phyloP scores from a whole-genome alignment of 2,329 filamentous ascomycete species.

The Pseudocercospora ulei region DNA sequence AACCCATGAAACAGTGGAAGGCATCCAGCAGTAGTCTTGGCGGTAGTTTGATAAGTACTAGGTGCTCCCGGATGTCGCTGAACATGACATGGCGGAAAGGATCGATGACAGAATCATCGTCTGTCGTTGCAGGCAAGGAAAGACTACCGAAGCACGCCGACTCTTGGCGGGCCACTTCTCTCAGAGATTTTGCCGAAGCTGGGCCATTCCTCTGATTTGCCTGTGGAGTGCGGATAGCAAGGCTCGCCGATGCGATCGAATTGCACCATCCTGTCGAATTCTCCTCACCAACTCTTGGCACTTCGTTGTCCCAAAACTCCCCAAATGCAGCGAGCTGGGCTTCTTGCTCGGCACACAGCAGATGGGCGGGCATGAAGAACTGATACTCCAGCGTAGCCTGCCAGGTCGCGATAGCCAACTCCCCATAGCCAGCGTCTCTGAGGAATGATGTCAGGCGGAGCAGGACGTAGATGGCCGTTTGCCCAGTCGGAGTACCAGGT shows the following conservation, averaged over 20 bases:
- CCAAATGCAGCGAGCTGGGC: conserved; percentile 43
- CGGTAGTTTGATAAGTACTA: conserved; percentile 37
- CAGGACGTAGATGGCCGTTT: conserved; percentile 58
- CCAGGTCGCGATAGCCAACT: conserved; percentile 70
- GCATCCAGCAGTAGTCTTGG: conserved; percentile 52
- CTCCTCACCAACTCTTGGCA: conserved; percentile 64
- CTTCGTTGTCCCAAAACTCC: conserved; percentile 81
- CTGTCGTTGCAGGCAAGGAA: conserved; percentile 50
- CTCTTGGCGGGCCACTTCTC: conserved; percentile 44
- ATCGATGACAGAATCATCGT: conserved; percentile 57
- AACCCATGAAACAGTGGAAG: conserved; percentile 44
- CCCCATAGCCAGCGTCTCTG: conserved; percentile 65
- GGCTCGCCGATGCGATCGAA: conserved; percentile 25
- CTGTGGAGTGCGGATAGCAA: background rate
- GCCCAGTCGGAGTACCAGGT: conserved; percentile 25
- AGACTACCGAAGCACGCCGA: conserved; percentile 22
- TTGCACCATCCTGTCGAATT: conserved; percentile 60
- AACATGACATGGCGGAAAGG: conserved; percentile 74
- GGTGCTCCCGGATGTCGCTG: conserved; percentile 58
- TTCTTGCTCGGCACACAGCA: conserved; percentile 8
- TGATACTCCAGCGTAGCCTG: conserved; percentile 68
- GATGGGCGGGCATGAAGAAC: conserved; percentile 47
- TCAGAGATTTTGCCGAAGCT: background rate
- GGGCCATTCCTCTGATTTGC: background rate
- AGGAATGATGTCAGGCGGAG: conserved; percentile 65